These are phyloP conservation scores for Kuraishia floccosa DNA, from an alignment of 805 yeast genomes.

Conservation along the genomic window DNA sequence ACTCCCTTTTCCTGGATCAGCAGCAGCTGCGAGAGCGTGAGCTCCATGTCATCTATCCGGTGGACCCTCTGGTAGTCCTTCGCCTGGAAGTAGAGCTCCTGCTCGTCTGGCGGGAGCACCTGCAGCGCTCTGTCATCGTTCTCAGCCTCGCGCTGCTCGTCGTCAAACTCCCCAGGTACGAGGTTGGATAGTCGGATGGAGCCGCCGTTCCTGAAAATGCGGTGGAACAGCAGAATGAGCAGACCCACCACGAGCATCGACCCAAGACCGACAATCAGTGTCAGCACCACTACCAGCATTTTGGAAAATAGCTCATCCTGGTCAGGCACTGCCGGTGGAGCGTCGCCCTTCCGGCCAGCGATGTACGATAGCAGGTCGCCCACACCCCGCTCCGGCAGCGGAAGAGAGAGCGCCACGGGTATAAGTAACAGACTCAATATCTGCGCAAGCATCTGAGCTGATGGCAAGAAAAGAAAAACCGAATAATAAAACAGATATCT, in stretches of 20 bases:
- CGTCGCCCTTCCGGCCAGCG: no score
- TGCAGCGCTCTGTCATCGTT: slow-evolving; percentile 47
- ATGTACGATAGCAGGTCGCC: no score
- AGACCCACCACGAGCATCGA: slow-evolving; percentile 8
- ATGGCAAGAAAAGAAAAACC: no score
- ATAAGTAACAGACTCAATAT: no score
- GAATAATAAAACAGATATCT: no score
- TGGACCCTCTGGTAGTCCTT: slow-evolving; percentile 34
- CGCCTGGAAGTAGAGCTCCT: slow-evolving; percentile 58
- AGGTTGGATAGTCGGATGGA: slow-evolving; percentile 19
- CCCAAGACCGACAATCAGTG: slow-evolving; percentile 12
- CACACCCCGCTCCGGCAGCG: no score
- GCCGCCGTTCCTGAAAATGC: slow-evolving; percentile 4
- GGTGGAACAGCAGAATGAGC: slow-evolving; percentile 7
- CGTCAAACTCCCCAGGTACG: slow-evolving; percentile 51
- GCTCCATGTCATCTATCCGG: slow-evolving; percentile 22
- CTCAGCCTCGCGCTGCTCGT: slow-evolving; percentile 42
- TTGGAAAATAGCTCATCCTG: neutral
- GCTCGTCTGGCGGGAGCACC: slow-evolving; percentile 56
- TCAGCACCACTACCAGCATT: slow-evolving; percentile 8
- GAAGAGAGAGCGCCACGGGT: no score
- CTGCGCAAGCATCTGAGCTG: no score
- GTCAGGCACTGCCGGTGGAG: no score
- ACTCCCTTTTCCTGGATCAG: slow-evolving; percentile 81
- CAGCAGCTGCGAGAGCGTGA: slow-evolving; percentile 44